Conservation (phyloP, 1,284 basidiomycete species). For the Dichomitus squalens region DNA sequence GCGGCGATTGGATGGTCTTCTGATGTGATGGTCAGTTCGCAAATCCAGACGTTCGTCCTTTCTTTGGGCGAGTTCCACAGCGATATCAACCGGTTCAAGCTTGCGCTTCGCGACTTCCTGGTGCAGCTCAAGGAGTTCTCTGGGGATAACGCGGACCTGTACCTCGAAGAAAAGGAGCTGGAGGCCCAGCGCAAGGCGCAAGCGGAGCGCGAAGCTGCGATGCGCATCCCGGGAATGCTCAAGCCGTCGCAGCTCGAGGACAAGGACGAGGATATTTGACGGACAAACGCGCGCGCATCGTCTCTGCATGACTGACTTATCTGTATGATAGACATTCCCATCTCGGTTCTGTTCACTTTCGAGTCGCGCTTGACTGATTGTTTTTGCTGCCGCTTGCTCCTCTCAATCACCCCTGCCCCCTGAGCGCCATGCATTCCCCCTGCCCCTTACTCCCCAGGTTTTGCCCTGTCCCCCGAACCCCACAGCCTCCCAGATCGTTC, state of each 20-base stretch:
- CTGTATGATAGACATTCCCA: constrained; percentile 27
- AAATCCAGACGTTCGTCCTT: constrained; percentile 81
- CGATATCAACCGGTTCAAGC: constrained; percentile 94
- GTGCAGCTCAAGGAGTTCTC: constrained; percentile 95
- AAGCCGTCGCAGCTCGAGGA: constrained; percentile 95
- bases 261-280: constrained; percentile 83
- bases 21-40: constrained; percentile 44
- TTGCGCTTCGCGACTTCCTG: constrained; percentile 90
- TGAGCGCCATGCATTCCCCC: constrained; percentile 4
- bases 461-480: not conserved
- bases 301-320: constrained; percentile 18
- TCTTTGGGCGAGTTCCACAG: constrained; percentile 85
- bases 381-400: constrained; percentile 2
- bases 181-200: constrained; percentile 72
- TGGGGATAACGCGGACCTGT: constrained; percentile 85
- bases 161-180: constrained; percentile 93
- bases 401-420: constrained; percentile 8
- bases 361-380: constrained; percentile 8
- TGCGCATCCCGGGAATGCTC: constrained; percentile 97
- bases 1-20: not conserved
- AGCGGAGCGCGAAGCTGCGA: constrained; percentile 86
- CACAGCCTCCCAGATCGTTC: not conserved
- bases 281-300: constrained; percentile 10
- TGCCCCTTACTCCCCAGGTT: not conserved
- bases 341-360: constrained; percentile 6